Base-by-base conservation (phyloP, 495 filamentous ascomycete species). In the Penicillium argentinense region DNA sequence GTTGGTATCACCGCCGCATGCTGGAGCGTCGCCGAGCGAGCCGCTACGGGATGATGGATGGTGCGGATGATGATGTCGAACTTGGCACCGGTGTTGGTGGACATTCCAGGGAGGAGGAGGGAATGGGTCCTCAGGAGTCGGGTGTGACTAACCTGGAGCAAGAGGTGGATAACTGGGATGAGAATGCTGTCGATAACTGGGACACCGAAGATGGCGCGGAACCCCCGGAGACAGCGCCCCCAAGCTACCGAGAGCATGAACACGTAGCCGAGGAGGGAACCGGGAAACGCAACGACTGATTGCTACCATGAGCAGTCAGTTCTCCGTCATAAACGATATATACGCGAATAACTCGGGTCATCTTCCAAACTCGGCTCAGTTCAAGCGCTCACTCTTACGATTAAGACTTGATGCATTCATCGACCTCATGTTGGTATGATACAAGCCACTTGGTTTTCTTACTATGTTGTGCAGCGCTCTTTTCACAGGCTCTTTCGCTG, bases 1-100 rank as follows among this genome's bases (percentile, higher is more conserved):
- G 81, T 44, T 90, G 88, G 85, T 98, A 97, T 52, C 93, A 98
- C 68, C 86, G 86, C 48, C 82, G 93, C 29, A 97, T 97, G 95
- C 73, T 98, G 38, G 91, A 97, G 60, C 76, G 93, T 39, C 89
- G 89, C 57, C 80, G 95, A 37, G 71, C 82, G 59, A 81, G 81
- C 32, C 87, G 85, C 51, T 77, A 79, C 27, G 91, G 95, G 14
- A 67, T 81, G 12, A 82, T 88, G 25, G 74, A 80, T 4, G 76
- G 73, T 24, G 78, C 48, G 39, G 59, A 46, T 5, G 72, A 75
- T n/a, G 79, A 82, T 60, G 57, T 83, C 25, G 80, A 83, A 59
- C 60, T 80, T 19, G 76, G 78, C 5, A 69, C 75, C 6, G 68
- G 67, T 1, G 73, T 71, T 18, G 78, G 76, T 26, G 60, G 71